Percentiles rank a stretch among this genome's conserved stretches.
phyloP scores from a whole-genome alignment of 73 alveolate genomes.

The Tetrahymena elliotti region DNA sequence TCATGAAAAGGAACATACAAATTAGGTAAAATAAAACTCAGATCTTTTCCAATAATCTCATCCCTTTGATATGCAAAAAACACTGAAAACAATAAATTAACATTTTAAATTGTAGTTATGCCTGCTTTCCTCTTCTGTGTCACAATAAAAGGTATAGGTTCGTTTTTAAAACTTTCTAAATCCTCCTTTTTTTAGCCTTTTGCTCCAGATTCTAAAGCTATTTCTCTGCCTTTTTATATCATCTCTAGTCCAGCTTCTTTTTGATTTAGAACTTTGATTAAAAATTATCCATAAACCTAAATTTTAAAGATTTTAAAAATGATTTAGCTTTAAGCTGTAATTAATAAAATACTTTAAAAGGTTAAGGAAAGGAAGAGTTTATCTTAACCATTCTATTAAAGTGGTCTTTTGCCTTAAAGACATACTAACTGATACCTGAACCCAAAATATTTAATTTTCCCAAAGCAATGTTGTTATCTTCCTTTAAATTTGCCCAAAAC shows the following conservation, averaged over 20 bases:
- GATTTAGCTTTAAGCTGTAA: neutral
- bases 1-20: conserved; percentile 11
- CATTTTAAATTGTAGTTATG: neutral
- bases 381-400: conserved; percentile 70
- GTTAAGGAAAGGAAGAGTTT: conserved; percentile 62
- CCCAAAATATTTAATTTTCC: conserved; percentile 75
- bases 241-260: conserved; percentile 78
- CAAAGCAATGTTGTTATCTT: conserved; percentile 69
- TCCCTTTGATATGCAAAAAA: conserved; percentile 20
- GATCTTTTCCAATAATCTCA: conserved; percentile 9
- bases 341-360: conserved; percentile 40
- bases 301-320: neutral
- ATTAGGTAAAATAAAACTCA: conserved; percentile 12
- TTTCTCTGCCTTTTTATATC: conserved; percentile 46
- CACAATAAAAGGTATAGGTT: conserved; percentile 4
- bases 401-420: conserved; percentile 65
- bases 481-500: conserved; percentile 77
- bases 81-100: conserved; percentile 4
- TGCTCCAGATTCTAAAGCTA: neutral
- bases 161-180: neutral
- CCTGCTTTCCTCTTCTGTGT: conserved; percentile 9
- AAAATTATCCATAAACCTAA: conserved; percentile 61
- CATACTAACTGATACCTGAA: conserved; percentile 62
- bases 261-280: conserved; percentile 73
- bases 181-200: conserved; percentile 1